phyloP scores from a whole-genome alignment of 2,329 filamentous ascomycete genomes.

The Penicillium sp. region DNA sequence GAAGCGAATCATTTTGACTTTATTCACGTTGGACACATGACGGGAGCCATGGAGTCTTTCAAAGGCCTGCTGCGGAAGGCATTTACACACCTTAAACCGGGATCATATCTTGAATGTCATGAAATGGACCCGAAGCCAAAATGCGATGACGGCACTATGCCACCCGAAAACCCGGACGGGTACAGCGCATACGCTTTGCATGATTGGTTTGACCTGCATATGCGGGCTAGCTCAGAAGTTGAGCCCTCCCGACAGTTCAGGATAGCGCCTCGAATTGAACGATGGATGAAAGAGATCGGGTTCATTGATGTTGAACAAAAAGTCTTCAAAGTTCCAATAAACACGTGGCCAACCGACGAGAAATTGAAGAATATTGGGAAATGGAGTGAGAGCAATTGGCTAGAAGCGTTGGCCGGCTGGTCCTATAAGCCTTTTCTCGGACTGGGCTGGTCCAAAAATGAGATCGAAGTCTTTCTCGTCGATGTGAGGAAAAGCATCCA shows the following conservation, averaged over 20 bases:
- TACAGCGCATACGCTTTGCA: conserved; percentile 49
- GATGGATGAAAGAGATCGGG: conserved; percentile 62
- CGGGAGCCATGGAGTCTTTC: conserved; percentile 65
- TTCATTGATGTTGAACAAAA: conserved; percentile 63
- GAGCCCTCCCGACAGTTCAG: conserved; percentile 55
- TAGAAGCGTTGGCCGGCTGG: conserved; percentile 51
- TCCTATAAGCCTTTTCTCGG: conserved; percentile 52
- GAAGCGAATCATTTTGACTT: conserved; percentile 60
- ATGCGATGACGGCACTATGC: conserved; percentile 63
- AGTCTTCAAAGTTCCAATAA: conserved; percentile 60
- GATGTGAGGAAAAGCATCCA: conserved; percentile 51
- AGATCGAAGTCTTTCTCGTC: conserved; percentile 55
- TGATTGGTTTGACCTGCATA: conserved; percentile 55
- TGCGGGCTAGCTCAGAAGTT: conserved; percentile 52
- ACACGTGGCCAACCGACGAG: conserved; percentile 58
- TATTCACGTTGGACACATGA: conserved; percentile 65
- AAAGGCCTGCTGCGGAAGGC: conserved; percentile 59
- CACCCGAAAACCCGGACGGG: conserved; percentile 48
- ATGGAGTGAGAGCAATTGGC: conserved; percentile 56
- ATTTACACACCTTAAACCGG: conserved; percentile 61
- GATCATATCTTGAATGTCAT: conserved; percentile 57
- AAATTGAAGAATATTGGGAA: conserved; percentile 56
- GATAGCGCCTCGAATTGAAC: conserved; percentile 60
- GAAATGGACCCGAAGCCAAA: conserved; percentile 54
- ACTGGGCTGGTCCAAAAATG: conserved; percentile 52